Evolutionary conservation across 2,329 filamentous ascomycete species (phyloP).

Genomic region (Colletotrichum nymphaeae): DNA sequence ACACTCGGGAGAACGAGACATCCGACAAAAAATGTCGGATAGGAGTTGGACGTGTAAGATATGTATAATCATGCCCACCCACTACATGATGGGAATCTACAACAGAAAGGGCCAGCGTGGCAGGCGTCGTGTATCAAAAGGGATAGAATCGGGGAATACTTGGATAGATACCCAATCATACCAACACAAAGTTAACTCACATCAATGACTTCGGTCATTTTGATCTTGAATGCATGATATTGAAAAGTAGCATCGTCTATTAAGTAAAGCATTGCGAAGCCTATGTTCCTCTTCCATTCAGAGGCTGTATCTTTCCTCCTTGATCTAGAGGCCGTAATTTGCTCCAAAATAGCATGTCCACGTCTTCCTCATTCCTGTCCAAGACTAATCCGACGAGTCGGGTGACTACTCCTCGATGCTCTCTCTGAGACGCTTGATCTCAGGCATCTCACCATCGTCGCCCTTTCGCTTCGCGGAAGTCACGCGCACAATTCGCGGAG

Average conservation of each 20-base stretch:
- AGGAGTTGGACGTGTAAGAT: neutral
- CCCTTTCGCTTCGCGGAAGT: neutral
- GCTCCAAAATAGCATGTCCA: too few species aligned
- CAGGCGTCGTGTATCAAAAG: neutral
- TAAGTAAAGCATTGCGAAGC: neutral
- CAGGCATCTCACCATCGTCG: neutral
- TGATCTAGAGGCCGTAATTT: too few species aligned
- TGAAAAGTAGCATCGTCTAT: neutral
- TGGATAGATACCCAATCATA: conserved; percentile 9
- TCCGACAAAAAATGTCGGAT: neutral
- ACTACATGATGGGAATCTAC: neutral
- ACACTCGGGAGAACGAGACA: neutral
- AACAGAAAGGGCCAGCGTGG: neutral
- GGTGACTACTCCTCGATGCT: neutral
- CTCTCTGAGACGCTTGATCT: neutral
- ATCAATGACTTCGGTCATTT: neutral
- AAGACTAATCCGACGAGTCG: too few species aligned
- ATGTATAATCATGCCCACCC: neutral
- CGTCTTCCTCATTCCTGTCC: too few species aligned
- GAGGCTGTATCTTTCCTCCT: too few species aligned
- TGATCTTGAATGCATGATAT: too few species aligned
- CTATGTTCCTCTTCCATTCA: neutral
- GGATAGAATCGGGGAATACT: neutral
- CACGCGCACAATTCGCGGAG: neutral
- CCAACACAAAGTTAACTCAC: neutral